Conservation (phyloP, 768 basidiomycete genomes). For the Leccinum pellstonianum region DNA sequence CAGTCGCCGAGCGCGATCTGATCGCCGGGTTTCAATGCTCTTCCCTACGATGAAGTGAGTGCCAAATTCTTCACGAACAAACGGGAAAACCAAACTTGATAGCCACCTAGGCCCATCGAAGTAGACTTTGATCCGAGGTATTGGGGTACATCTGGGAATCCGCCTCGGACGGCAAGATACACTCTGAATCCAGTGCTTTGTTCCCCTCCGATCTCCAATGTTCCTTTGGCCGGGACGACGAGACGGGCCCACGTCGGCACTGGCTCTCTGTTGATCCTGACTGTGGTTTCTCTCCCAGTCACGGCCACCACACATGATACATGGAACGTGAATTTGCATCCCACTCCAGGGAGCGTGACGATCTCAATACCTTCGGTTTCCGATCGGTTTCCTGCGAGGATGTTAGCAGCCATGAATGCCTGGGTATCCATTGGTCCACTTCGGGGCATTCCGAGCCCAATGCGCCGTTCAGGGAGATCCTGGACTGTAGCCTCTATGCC, state of each 20-base stretch:
- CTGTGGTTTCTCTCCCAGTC: constrained; percentile 47
- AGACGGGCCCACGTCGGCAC: constrained; percentile 50
- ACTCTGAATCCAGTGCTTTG: constrained; percentile 45
- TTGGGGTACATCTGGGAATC: constrained; percentile 53
- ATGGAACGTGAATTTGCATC: constrained; percentile 50
- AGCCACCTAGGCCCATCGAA: constrained; percentile 59
- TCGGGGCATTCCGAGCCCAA: constrained; percentile 58
- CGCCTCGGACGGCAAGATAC: constrained; percentile 58
- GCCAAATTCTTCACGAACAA: background rate
- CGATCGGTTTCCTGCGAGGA: constrained; percentile 52
- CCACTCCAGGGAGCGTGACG: constrained; percentile 43
- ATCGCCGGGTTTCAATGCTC: constrained; percentile 51
- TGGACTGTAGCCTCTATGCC: constrained; percentile 57
- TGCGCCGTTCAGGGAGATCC: constrained; percentile 52
- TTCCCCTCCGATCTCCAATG: constrained; percentile 38
- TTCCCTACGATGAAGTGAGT: constrained; percentile 39
- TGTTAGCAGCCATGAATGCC: constrained; percentile 55
- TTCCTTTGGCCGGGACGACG: constrained; percentile 43
- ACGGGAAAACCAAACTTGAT: constrained; percentile 34
- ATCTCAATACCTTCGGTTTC: constrained; percentile 58
- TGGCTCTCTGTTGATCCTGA: constrained; percentile 41
- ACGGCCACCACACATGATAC: constrained; percentile 49
- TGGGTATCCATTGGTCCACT: constrained; percentile 65
- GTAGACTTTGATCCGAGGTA: constrained; percentile 69
- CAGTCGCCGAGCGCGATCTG: constrained; percentile 42